phyloP scores from a whole-genome alignment of 257 asterid species.

The Euphrasia confusa region DNA sequence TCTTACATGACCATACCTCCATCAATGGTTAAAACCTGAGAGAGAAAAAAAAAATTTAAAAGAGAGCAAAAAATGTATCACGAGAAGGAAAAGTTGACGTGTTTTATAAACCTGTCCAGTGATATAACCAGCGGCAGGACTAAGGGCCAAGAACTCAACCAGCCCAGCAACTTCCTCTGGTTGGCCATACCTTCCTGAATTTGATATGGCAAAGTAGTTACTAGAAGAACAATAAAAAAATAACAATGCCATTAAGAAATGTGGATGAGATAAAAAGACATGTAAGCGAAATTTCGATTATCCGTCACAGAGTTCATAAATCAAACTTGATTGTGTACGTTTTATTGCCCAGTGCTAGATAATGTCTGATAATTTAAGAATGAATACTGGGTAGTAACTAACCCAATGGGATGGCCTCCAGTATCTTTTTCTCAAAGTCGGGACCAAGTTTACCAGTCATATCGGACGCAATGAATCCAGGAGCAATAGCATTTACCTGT shows the following conservation, averaged over 20 bases:
- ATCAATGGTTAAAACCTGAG: conserved; percentile 78
- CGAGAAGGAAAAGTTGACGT: too few relatives aligned
- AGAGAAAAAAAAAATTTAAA: conserved; percentile 7
- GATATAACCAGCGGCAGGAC: conserved; percentile 68
- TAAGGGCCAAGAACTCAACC: conserved; percentile 52
- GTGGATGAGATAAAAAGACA: too few relatives aligned
- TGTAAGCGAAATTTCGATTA: too few relatives aligned
- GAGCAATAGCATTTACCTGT: conserved; percentile 94
- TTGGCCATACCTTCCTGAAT: conserved; percentile 55
- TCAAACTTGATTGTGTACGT: too few relatives aligned
- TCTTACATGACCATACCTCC: conserved; percentile 96
- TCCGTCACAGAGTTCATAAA: too few relatives aligned
- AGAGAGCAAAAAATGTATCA: neutral
- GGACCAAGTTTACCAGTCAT: conserved; percentile 79
- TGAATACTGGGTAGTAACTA: conserved; percentile 17
- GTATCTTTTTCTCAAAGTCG: conserved; percentile 73
- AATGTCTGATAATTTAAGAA: too few relatives aligned
- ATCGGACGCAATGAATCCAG: conserved; percentile 93
- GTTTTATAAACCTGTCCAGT: conserved; percentile 71
- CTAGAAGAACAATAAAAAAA: too few relatives aligned
- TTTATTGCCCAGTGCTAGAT: too few relatives aligned
- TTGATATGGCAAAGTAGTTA: neutral
- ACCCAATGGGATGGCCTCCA: conserved; percentile 86
- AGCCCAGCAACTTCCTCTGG: conserved; percentile 63
- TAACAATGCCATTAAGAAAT: too few relatives aligned